Evolutionary conservation across 2,329 filamentous ascomycete genomes (phyloP).

Genomic region (Cyphellophora europaea): DNA sequence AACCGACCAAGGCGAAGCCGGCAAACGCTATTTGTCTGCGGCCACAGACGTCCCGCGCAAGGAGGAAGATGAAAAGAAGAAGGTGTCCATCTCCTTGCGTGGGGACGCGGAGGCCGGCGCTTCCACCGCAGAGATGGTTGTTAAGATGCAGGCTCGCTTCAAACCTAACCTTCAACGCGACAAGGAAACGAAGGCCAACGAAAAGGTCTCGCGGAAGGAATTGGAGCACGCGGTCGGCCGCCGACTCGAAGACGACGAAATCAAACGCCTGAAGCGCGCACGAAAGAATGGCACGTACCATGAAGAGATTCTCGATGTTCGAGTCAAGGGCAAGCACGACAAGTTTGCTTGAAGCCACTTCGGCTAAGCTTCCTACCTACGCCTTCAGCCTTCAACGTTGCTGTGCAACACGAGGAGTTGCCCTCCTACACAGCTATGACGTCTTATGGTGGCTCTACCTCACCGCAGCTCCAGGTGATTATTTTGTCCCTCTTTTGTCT

Average conservation of each 20-base stretch:
- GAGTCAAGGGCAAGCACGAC: conserved; percentile 88
- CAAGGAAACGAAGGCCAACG: conserved; percentile 72
- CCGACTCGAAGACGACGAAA: conserved; percentile 72
- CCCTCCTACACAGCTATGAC: not conserved
- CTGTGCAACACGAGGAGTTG: not conserved
- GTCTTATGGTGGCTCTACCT: not conserved
- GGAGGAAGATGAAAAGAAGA: conserved; percentile 5
- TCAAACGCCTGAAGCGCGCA: conserved; percentile 71
- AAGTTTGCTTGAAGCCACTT: conserved; percentile 53
- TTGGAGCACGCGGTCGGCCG: conserved; percentile 73
- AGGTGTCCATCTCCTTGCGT: conserved; percentile 15
- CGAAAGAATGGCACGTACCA: conserved; percentile 82
- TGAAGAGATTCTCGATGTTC: conserved; percentile 74
- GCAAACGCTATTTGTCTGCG: conserved; percentile 9
- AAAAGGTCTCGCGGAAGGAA: conserved; percentile 80
- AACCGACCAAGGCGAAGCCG: conserved; percentile 6
- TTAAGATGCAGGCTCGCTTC: conserved; percentile 92
- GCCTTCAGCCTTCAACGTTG: not conserved
- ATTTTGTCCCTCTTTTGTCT: no score
- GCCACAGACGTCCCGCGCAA: not conserved
- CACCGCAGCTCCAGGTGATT: not conserved
- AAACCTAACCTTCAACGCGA: conserved; percentile 72
- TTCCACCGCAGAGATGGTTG: conserved; percentile 27
- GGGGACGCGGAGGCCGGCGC: conserved; percentile 14
- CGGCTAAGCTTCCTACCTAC: not conserved